Conservation (phyloP, 73 alveolate genomes). For the Tetrahymena borealis region DNA sequence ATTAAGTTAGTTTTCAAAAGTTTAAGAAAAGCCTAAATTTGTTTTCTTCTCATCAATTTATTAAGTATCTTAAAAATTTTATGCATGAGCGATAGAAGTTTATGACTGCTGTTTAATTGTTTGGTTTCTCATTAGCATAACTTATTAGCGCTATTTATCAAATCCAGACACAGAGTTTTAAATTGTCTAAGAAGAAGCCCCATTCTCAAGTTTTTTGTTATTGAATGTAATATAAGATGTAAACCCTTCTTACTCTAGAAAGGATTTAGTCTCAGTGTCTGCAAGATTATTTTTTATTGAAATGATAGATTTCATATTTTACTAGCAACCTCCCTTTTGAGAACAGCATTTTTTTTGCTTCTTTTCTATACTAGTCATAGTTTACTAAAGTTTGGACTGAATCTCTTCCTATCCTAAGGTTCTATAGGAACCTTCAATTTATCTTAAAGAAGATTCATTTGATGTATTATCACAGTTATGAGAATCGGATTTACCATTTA, state of each 20-base stretch:
- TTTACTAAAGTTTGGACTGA: too few species aligned
- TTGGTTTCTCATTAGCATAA: neutral
- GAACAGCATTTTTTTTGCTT: neutral
- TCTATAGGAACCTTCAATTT: too few species aligned
- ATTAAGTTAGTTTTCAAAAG: too few species aligned
- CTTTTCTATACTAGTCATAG: neutral
- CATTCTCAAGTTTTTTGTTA: neutral
- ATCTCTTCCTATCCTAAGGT: too few species aligned
- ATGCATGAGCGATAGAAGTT: too few species aligned
- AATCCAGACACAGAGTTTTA: neutral
- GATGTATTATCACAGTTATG: too few species aligned
- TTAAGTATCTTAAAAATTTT: too few species aligned
- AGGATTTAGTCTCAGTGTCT: neutral
- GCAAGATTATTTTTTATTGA: neutral
- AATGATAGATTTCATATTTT: neutral
- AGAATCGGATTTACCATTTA: too few species aligned
- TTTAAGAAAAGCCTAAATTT: too few species aligned
- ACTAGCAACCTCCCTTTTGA: neutral
- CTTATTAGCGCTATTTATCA: neutral
- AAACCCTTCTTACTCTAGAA: neutral
- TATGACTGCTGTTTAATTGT: too few species aligned
- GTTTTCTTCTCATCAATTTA: too few species aligned
- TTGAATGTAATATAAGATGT: neutral
- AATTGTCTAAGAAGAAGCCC: neutral
- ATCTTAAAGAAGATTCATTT: too few species aligned